Evolutionary conservation across 768 basidiomycete genomes (phyloP).

Genomic region (Russula olivacea): DNA sequence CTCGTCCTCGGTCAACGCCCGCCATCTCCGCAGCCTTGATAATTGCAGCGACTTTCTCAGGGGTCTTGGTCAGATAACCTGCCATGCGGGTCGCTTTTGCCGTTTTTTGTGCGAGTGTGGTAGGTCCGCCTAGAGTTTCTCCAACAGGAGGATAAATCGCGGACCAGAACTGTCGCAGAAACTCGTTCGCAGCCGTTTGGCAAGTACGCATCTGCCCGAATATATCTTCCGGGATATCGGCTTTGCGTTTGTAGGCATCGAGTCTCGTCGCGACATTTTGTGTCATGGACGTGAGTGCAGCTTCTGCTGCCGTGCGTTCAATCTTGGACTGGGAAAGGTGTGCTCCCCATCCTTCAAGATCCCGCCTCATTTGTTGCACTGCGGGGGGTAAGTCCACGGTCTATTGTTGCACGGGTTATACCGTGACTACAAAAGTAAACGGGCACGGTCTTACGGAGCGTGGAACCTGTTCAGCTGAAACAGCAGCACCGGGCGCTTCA

Average conservation of each 20-base stretch:
- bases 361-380: slow-evolving; percentile 42
- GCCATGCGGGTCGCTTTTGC: slow-evolving; percentile 86
- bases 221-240: slow-evolving; percentile 71
- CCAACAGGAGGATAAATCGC: slow-evolving; percentile 70
- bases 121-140: slow-evolving; percentile 41
- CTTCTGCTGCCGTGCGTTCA: slow-evolving; percentile 61
- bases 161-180: slow-evolving; percentile 93
- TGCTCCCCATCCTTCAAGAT: slow-evolving; percentile 51
- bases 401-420: slow-evolving; percentile 30
- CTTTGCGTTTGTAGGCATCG: slow-evolving; percentile 61
- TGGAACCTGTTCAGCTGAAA: slow-evolving; percentile 24
- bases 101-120: slow-evolving; percentile 63
- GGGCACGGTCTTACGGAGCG: slow-evolving; percentile 25
- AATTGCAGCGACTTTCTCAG: slow-evolving; percentile 77
- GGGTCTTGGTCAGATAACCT: slow-evolving; percentile 70
- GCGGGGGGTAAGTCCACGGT: slow-evolving; percentile 44
- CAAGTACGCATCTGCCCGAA: slow-evolving; percentile 82
- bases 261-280: slow-evolving; percentile 69
- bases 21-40: slow-evolving; percentile 54
- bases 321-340: slow-evolving; percentile 60
- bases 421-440: slow-evolving; percentile 2
- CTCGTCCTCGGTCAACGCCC: slow-evolving; percentile 54
- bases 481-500: slow-evolving; percentile 43
- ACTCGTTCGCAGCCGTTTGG: slow-evolving; percentile 92
- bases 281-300: slow-evolving; percentile 69